Conservation (phyloP, 2,329 filamentous ascomycete genomes). For the Xylaria multiplex region DNA sequence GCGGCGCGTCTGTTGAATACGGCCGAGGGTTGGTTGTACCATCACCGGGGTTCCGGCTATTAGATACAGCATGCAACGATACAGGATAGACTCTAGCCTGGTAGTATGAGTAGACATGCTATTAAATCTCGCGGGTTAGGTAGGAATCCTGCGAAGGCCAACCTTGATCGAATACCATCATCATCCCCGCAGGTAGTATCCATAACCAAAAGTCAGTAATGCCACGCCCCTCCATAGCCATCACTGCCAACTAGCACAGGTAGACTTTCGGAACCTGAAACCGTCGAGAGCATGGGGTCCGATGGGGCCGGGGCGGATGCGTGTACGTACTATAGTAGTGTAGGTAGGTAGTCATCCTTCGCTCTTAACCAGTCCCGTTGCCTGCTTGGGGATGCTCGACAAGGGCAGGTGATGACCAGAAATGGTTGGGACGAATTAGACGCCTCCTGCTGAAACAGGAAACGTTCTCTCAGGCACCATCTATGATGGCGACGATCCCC, state of each 20-base stretch:
- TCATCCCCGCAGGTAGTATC: conserved; percentile 15
- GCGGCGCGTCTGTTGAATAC: conserved; percentile 29
- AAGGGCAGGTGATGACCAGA: conserved; percentile 34
- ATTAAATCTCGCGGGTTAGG: neutral
- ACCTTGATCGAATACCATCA: conserved; percentile 23
- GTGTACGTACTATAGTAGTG: neutral
- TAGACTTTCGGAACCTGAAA: conserved; percentile 34
- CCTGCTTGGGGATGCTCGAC: conserved; percentile 18
- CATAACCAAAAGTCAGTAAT: conserved; percentile 7
- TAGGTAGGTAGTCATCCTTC: conserved; percentile 28
- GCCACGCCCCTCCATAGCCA: neutral
- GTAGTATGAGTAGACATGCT: conserved; percentile 6
- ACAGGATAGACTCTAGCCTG: conserved; percentile 7
- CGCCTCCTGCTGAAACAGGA: conserved; percentile 47
- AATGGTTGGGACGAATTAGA: conserved; percentile 28
- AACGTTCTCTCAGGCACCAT: conserved; percentile 45
- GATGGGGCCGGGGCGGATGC: conserved; percentile 21
- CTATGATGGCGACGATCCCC: conserved; percentile 40
- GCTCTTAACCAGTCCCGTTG: conserved; percentile 21
- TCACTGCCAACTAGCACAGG: conserved; percentile 11
- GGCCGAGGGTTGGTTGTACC: conserved; percentile 30
- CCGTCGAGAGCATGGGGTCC: conserved; percentile 31
- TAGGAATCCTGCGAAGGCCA: conserved; percentile 17
- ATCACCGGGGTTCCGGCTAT: conserved; percentile 10
- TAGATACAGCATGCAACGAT: conserved; percentile 7